These are phyloP conservation scores for Aspergillus tubingensis DNA, from an alignment of 2,329 filamentous ascomycete species.

Conservation along the genomic window DNA sequence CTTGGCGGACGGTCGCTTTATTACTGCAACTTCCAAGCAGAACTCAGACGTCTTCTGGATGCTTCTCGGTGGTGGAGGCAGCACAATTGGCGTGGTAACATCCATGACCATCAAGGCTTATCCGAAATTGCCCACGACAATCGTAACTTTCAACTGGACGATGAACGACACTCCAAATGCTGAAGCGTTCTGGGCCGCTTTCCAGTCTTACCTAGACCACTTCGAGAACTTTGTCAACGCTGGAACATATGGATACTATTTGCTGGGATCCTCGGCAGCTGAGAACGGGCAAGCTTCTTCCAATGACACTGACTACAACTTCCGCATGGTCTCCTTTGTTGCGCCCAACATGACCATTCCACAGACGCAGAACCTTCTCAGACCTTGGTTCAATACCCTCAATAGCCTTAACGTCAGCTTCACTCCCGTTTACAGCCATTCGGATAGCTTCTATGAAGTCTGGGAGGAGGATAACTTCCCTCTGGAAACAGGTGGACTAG, in stretches of 20 bases:
- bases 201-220: constrained; percentile 22
- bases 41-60: constrained; percentile 53
- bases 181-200: constrained; percentile 21
- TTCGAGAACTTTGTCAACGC: constrained; percentile 24
- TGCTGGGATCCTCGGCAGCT: constrained; percentile 19
- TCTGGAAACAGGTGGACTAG: constrained; percentile 20
- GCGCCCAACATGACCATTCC: constrained; percentile 25
- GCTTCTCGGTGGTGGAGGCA: constrained; percentile 58
- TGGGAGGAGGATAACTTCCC: constrained; percentile 22
- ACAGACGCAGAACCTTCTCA: constrained; percentile 21
- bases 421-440: constrained; percentile 24
- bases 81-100: constrained; percentile 48
- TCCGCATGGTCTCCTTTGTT: constrained; percentile 28
- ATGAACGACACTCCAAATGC: constrained; percentile 19
- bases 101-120: constrained; percentile 32
- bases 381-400: constrained; percentile 24
- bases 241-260: constrained; percentile 27
- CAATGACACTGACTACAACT: constrained; percentile 26
- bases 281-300: constrained; percentile 19
- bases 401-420: constrained; percentile 22
- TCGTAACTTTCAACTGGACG: constrained; percentile 28
- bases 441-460: constrained; percentile 26
- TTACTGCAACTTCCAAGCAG: constrained; percentile 23
- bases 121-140: constrained; percentile 22
- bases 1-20: constrained; percentile 22